Percentiles rank a stretch among this genome's conserved stretches.
Conservation (phyloP, 176 grass and related monocot genomes). For the Rhipidocladum racemiflorum region DNA sequence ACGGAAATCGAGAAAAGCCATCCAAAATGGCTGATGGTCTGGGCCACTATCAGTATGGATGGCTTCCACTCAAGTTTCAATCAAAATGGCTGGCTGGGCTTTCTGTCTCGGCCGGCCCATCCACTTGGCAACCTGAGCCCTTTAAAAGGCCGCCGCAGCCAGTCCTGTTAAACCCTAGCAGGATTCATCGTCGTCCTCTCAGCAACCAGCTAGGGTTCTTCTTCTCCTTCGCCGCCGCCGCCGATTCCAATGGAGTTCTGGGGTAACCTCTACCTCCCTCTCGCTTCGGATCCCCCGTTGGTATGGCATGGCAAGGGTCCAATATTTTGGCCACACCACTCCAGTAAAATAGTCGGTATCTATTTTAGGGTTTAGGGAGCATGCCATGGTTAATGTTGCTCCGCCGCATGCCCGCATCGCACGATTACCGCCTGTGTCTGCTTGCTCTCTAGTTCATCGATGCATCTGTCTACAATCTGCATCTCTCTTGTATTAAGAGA, state of each 20-base stretch:
- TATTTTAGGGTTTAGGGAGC: not conserved
- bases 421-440: not conserved
- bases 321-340: not conserved
- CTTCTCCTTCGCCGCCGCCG: not conserved
- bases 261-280: not conserved
- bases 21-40: no score
- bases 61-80: no score
- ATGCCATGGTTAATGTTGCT: not conserved
- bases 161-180: not conserved
- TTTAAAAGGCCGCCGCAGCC: no score
- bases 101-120: no score
- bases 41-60: no score
- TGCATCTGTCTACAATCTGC: not conserved
- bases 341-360: not conserved
- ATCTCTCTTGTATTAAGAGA: not conserved
- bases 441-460: not conserved
- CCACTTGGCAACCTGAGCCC: no score
- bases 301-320: not conserved
- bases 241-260: slow-evolving; percentile 42
- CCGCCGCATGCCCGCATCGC: not conserved
- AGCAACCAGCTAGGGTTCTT: not conserved
- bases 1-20: no score
- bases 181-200: not conserved
- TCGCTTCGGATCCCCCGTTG: not conserved
- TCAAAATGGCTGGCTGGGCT: no score